Percentiles rank a stretch among this genome's conserved stretches.
Evolutionary conservation across 768 basidiomycete genomes (phyloP).

Genomic region (Daedalea quercina): DNA sequence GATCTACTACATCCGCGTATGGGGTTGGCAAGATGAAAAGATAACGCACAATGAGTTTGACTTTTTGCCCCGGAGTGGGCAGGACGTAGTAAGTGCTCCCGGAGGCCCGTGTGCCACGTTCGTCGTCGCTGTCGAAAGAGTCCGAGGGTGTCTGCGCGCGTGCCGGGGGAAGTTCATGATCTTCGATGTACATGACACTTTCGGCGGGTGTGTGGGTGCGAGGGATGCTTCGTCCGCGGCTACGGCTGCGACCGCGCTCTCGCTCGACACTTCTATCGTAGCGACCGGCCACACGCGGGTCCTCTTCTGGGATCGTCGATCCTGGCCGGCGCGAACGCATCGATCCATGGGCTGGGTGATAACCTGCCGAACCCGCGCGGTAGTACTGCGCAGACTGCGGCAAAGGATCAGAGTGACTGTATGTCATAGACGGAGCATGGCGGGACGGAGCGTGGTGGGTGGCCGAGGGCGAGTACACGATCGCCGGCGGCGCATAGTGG

Average conservation of each 20-base stretch:
- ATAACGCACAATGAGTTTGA: conserved; percentile 65
- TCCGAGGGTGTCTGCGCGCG: conserved; percentile 9
- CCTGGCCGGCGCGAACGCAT: conserved; percentile 2
- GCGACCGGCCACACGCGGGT: background rate
- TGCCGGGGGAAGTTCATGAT: conserved; percentile 29
- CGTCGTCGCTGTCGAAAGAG: conserved; percentile 10
- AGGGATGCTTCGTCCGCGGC: conserved; percentile 5
- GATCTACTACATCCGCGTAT: background rate
- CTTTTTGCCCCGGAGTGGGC: conserved; percentile 65
- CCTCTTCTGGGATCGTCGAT: conserved; percentile 4
- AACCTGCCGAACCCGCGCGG: conserved; percentile 36
- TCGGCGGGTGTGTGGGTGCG: conserved; percentile 8
- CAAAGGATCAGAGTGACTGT: conserved; percentile 61
- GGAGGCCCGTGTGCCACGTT: conserved; percentile 33
- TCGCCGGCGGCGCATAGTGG: conserved; percentile 54
- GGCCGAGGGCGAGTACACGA: conserved; percentile 39
- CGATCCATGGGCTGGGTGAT: conserved; percentile 30
- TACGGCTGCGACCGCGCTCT: conserved; percentile 11
- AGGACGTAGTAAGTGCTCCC: conserved; percentile 73
- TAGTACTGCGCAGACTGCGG: conserved; percentile 29
- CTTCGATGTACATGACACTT: background rate
- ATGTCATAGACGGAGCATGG: conserved; percentile 50
- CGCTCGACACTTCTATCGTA: background rate
- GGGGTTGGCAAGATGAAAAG: conserved; percentile 6
- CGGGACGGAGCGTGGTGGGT: conserved; percentile 14